Evolutionary conservation across 169 alveolate genomes (phyloP), one percentile per base, ranked within the genome.

Genomic region (Eimeria tenella): DNA sequence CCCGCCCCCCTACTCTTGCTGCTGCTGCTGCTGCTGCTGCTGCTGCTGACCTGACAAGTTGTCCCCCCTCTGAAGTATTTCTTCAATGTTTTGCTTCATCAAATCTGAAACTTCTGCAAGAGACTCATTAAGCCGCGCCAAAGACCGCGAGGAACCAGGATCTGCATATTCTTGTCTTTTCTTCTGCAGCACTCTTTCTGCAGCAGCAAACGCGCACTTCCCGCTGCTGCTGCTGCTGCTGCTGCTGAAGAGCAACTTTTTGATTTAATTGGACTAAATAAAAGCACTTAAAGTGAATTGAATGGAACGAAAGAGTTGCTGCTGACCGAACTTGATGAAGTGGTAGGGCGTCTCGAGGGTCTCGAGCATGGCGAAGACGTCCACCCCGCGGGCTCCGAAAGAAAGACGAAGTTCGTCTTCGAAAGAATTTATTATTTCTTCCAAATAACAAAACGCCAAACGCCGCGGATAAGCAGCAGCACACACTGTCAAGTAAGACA

Each of bases 271-370:
- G 42, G 42, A 0, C 42, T 0, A 31, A 31, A 0, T 2, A 31
- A 31, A 31, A 31, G 42, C 42, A 31, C 42, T n/a, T n/a, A n/a
- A n/a, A n/a, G n/a, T n/a, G n/a, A n/a, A n/a, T n/a, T n/a, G n/a
- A n/a, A n/a, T n/a, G n/a, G n/a, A n/a, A n/a, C n/a, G n/a, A n/a
- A 10, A 13, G 2, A 58, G 42, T n/a, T 87, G 96, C 55, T 60
- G 68, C 82, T 92, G 94, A 95, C 97, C 98, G 90, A 97, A 97
- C 23, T 95, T 96, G 49, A 97, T 96, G 96, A 97, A 97, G 79
- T 96, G 88, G 90, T 97, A 97, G 2, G 98, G 98, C 68, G 97
- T 95, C 65, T 97, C 98, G 53, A 97, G 96, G 42, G 97, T 86
- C 87, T 97, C 98, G 42, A 97, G 97, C 56, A 86, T 79, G 8